These are phyloP conservation scores for Pinus albicaulis DNA, from an alignment of 75 land plant species.

Conservation along the genomic window DNA sequence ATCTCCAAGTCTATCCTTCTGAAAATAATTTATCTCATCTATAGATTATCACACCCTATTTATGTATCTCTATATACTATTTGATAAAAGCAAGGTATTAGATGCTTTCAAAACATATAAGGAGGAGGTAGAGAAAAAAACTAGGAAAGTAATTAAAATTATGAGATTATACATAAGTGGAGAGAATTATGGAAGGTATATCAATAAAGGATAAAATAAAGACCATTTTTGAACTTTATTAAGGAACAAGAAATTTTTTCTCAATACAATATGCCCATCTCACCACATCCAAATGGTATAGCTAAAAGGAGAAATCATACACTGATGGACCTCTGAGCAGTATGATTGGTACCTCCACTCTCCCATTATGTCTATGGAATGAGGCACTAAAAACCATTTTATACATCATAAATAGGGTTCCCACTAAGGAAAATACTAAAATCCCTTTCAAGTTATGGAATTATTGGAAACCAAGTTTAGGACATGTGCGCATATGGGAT, in stretches of 20 bases:
- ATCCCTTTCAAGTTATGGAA: not conserved
- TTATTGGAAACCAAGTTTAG: not conserved
- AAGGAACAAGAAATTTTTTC: not conserved
- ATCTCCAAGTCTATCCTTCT: not conserved
- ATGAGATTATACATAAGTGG: not conserved
- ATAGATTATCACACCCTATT: not conserved
- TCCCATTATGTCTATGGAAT: not conserved
- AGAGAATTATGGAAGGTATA: not conserved
- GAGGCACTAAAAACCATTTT: not conserved
- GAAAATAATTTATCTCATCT: constrained; percentile 2
- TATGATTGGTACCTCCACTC: not conserved
- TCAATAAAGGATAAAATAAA: not conserved
- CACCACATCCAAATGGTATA: constrained; percentile 10
- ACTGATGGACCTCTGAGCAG: not conserved
- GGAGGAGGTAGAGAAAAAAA: not conserved
- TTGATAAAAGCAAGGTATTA: not conserved
- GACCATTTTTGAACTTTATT: constrained; percentile 9
- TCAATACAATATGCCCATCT: constrained; percentile 8
- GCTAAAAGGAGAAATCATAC: not conserved
- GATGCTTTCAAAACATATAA: constrained; percentile 14
- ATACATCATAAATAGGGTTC: not conserved
- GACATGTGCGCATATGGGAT: not conserved
- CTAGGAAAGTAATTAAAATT: not conserved
- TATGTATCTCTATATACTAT: constrained; percentile 6
- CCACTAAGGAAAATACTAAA: not conserved